phyloP scores from a whole-genome alignment of 1,139 yeast genomes.

The Yarrowia galli region DNA sequence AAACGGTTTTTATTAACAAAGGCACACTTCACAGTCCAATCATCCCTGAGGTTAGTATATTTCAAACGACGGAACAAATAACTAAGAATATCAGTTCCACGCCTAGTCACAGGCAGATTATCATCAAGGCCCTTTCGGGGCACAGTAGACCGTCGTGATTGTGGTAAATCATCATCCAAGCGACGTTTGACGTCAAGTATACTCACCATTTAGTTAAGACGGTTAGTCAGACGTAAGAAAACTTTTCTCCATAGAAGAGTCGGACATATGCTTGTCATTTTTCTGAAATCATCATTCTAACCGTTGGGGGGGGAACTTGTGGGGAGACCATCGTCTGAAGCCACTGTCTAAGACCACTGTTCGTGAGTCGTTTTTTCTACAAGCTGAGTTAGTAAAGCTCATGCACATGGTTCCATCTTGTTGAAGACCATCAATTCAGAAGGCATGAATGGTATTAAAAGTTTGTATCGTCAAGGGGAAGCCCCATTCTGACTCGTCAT shows the following conservation, averaged over 20 bases:
- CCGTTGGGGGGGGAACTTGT: too few relatives aligned
- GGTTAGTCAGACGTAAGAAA: slow-evolving; percentile 49
- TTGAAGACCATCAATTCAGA: slow-evolving; percentile 61
- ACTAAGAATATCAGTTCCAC: slow-evolving; percentile 69
- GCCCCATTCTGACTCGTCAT: slow-evolving; percentile 98
- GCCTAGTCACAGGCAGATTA: slow-evolving; percentile 98
- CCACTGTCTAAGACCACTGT: too few relatives aligned
- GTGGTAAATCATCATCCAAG: slow-evolving; percentile 61
- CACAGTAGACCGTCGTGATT: slow-evolving; percentile 99
- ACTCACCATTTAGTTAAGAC: slow-evolving; percentile 12
- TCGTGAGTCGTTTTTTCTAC: too few relatives aligned
- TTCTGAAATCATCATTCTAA: slow-evolving; percentile 74
- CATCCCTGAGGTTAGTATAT: slow-evolving; percentile 33
- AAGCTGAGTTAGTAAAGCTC: slow-evolving; percentile 15
- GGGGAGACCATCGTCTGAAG: too few relatives aligned
- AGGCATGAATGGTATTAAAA: slow-evolving; percentile 95
- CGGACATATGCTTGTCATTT: slow-evolving; percentile 99
- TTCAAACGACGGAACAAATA: slow-evolving; percentile 34
- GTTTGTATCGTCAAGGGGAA: slow-evolving; percentile 91
- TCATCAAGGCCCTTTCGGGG: slow-evolving; percentile 91
- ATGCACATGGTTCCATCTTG: slow-evolving; percentile 4
- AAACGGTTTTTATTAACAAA: too few relatives aligned
- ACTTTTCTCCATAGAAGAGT: slow-evolving; percentile 66
- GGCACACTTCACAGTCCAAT: not conserved
- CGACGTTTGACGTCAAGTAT: not conserved